Base-by-base conservation (phyloP, 2,329 filamentous ascomycete genomes). In the Aureobasidium musti region DNA sequence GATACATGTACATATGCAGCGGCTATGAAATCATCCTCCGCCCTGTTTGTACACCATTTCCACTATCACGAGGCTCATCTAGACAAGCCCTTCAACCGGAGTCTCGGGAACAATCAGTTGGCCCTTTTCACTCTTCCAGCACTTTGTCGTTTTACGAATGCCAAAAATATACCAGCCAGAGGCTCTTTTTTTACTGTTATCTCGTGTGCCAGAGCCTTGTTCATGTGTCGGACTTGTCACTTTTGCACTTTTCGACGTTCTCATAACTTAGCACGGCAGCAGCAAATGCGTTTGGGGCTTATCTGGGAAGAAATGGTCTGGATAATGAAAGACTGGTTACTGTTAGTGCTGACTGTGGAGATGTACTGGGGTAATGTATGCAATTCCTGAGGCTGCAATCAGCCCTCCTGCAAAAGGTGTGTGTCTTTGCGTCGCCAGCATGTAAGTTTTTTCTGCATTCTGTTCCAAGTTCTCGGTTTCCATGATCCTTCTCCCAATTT, bases 141-240 rank as follows among this genome's bases (percentile, higher is more conserved):
- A 61, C 10, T 61, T 33, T 37, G 43, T 61, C 43, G 17, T 49
- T 43, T 49, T 37, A 49, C 19, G 57, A 61, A 61, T 61, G 57
- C 41, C 41, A 49, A 61, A 61, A 61, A 59, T 39, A 45, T 33
- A 61, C 57, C 57, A 61, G 43, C 43, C 57, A 61, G 30, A 49
- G 41, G 57, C 57, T 49, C 5, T 35, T 33, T 61, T 28, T 10
- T 14, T 45, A 26, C n/a, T 47, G 13, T 45, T 30, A 35, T 61
- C 1, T 26, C 14, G 28, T 49, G 53, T 56, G 35, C 30, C 35
- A 37, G 19, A n/a, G 26, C 8, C 49, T 21, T 33, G 49, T 39
- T 11, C 33, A 17, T 56, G 53, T 56, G 53, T 21, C 35, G 21
- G 35, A n/a, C 10, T 21, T 21, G 5, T 49, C 26, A 30, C 23